Base-by-base conservation (phyloP, 768 basidiomycete species). In the Gelatoporia subvermispora region DNA sequence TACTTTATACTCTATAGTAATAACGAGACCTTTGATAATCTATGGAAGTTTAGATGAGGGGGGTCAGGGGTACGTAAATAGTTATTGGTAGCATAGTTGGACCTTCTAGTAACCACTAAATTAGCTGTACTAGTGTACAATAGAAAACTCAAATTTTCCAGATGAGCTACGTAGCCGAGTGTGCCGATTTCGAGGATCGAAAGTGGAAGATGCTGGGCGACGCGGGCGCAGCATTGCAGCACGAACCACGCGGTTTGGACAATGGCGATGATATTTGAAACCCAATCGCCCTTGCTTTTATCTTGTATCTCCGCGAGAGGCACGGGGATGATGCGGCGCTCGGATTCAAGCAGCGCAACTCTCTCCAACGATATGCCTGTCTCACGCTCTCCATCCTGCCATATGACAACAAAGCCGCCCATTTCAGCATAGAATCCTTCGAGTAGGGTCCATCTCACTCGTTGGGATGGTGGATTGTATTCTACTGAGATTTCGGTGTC, bases 181-280 rank as follows among this genome's bases (percentile, higher is more conserved):
- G 72, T 73, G 4, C 63, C 52, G 13, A 71, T 25, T 55, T 72
- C 69, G 3, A 72, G 59, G 24, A 67, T 60, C 2, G 62, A 65
- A 2, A 71, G 41, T 0, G 60, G 55, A 13, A 70, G 58, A 0
- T 49, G 39, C 23, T 58, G 49, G 1, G 22, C 41, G 13, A 31
- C 39, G 8, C 70, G 62, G 2, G 59, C 53, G 18, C 65, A 51
- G 28, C 56, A 62, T 22, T 66, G 62, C 23, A 60, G 3, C 18
- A 62, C 52, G 52, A 71, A 71, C 65, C 67, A 70, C 4, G 43
- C 17, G 3, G 62, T 60, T 48, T 72, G 71, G 7, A 65, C 11
- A 13, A 67, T 13, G 23, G 61, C 62, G 11, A 72, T 21, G 0
- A 39, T 47, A 47, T 71, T 72, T 2, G 63, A 41, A 3, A 71